Percentiles rank a stretch among this genome's conserved stretches.
Conservation (phyloP, 176 grass and related monocot species). For the Carex parvula region DNA sequence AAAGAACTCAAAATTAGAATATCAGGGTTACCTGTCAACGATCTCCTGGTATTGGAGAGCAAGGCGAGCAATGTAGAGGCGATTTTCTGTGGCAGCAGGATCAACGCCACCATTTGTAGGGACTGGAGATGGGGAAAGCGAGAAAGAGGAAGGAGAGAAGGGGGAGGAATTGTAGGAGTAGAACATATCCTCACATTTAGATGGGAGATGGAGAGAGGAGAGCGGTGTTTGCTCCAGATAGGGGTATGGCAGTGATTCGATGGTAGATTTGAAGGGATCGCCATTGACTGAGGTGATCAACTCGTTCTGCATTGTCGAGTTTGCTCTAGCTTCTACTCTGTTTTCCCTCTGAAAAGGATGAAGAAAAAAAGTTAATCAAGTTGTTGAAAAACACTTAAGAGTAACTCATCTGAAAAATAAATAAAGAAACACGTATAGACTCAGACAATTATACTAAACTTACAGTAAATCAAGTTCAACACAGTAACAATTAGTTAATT, state of each 20-base stretch:
- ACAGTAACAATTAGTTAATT: conserved; percentile 1
- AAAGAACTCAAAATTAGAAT: too few species aligned
- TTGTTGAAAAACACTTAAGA: background rate
- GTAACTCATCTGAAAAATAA: too few species aligned
- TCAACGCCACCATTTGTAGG: conserved; percentile 44
- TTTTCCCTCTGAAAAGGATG: conserved; percentile 13
- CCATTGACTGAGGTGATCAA: conserved; percentile 39
- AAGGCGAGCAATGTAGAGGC: conserved; percentile 66
- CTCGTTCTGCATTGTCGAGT: conserved; percentile 54
- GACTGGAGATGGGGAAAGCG: conserved; percentile 62
- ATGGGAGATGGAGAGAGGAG: conserved; percentile 42
- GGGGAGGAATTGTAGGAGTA: conserved; percentile 53
- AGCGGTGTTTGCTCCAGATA: conserved; percentile 47
- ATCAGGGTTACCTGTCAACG: conserved; percentile 41
- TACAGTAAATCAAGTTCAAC: background rate
- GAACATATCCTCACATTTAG: conserved; percentile 43
- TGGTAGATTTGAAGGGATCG: conserved; percentile 46
- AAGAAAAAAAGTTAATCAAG: background rate
- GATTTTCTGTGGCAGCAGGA: conserved; percentile 41
- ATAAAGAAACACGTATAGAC: background rate
- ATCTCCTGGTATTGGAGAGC: conserved; percentile 84
- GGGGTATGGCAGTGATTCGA: conserved; percentile 46
- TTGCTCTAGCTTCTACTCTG: conserved; percentile 1
- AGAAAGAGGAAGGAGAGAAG: conserved; percentile 58
- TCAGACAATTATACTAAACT: background rate